Evolutionary conservation across 2,329 filamentous ascomycete species (phyloP).

Genomic region (Harringtonia lauricola): DNA sequence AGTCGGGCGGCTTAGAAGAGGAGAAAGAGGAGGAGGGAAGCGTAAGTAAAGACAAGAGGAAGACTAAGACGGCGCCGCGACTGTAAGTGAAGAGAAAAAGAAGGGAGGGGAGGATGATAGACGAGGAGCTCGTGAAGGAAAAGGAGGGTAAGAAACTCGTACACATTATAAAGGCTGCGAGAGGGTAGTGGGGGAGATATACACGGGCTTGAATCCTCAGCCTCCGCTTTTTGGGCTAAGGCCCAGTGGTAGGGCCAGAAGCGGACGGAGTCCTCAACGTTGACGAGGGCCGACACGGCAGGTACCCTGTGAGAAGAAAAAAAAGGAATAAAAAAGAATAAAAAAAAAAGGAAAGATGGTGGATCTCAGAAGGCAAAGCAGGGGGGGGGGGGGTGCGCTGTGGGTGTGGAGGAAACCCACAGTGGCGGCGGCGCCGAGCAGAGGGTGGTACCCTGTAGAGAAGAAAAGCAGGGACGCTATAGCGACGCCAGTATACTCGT

Average conservation of each 20-base stretch:
- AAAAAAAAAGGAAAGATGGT: too few relatives aligned
- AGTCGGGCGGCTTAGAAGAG: slow-evolving; percentile 12
- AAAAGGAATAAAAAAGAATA: too few relatives aligned
- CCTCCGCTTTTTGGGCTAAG: slow-evolving; percentile 7
- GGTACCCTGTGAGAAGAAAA: too few relatives aligned
- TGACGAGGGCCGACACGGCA: too few relatives aligned
- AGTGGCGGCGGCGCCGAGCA: too few relatives aligned
- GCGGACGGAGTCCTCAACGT: background rate
- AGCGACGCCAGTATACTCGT: too few relatives aligned
- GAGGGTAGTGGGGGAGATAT: slow-evolving; percentile 40
- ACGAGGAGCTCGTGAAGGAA: slow-evolving; percentile 37
- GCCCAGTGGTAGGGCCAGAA: background rate
- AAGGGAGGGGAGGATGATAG: slow-evolving; percentile 38
- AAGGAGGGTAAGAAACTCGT: slow-evolving; percentile 34
- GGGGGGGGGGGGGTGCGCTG: too few relatives aligned
- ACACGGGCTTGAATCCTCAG: slow-evolving; percentile 18
- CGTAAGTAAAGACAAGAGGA: background rate
- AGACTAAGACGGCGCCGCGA: slow-evolving; percentile 36
- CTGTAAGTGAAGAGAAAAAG: slow-evolving; percentile 47
- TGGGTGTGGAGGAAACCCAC: too few relatives aligned
- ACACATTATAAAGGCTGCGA: slow-evolving; percentile 20
- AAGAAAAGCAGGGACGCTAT: too few relatives aligned
- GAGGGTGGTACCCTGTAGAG: too few relatives aligned
- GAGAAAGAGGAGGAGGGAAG: background rate
- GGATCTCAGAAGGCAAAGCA: too few relatives aligned